phyloP scores from a whole-genome alignment of 257 asterid species.

The Galeopsis tetrahit region DNA sequence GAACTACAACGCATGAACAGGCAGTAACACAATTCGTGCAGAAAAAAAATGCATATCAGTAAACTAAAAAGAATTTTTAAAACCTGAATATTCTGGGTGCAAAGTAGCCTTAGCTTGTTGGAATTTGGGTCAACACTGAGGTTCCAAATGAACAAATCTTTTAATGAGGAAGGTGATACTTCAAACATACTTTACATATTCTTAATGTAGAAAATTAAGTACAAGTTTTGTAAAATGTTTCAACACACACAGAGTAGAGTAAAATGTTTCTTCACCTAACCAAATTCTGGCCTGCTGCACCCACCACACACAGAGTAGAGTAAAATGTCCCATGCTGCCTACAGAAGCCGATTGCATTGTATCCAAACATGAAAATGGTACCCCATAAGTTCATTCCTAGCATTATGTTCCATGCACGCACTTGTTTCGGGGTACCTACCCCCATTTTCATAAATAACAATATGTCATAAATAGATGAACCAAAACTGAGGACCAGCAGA shows the following conservation, averaged over 20 bases:
- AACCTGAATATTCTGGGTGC: slow-evolving; percentile 42
- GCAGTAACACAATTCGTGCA: too few species aligned
- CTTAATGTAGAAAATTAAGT: not conserved
- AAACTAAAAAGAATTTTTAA: not conserved
- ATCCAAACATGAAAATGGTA: slow-evolving; percentile 86
- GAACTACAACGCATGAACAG: too few species aligned
- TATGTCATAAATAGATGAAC: too few species aligned
- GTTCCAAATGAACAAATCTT: too few species aligned
- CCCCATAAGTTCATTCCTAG: slow-evolving; percentile 99
- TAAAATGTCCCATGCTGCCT: slow-evolving; percentile 92
- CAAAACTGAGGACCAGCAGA: too few species aligned
- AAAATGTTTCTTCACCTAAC: too few species aligned
- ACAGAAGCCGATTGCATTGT: slow-evolving; percentile 42
- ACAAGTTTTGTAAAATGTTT: slow-evolving; percentile 16
- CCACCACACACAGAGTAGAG: slow-evolving; percentile 75
- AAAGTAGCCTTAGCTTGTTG: slow-evolving; percentile 24
- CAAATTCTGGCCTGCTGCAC: slow-evolving; percentile 93
- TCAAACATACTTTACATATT: not conserved
- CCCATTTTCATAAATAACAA: too few species aligned
- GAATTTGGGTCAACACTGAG: not conserved
- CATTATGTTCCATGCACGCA: slow-evolving; percentile 75
- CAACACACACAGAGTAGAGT: too few species aligned
- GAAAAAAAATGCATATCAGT: not conserved
- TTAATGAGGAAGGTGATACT: slow-evolving; percentile 74
- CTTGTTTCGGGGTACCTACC: too few species aligned